Evolutionary conservation across 2,329 filamentous ascomycete species (phyloP).

Genomic region (Dactylellina parvicollis): DNA sequence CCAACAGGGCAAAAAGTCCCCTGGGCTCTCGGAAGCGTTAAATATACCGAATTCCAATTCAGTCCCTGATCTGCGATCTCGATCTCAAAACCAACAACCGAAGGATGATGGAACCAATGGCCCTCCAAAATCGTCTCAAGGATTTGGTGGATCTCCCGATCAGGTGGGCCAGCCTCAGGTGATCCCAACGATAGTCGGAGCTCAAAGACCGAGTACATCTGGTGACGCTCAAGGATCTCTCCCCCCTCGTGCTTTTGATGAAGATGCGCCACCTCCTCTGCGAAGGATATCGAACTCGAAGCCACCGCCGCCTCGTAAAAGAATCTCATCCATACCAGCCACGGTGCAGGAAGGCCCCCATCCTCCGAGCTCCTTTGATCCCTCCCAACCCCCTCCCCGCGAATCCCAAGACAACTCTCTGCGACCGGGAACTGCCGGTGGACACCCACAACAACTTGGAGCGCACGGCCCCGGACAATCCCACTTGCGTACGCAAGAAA

Average conservation of each 20-base stretch:
- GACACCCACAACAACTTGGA: conserved; percentile 14
- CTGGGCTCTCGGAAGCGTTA: conserved; percentile 30
- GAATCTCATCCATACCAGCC: conserved; percentile 35
- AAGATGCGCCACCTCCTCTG: conserved; percentile 45
- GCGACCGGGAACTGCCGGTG: conserved; percentile 4
- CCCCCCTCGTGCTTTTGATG: conserved; percentile 20
- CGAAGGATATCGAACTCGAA: conserved; percentile 50
- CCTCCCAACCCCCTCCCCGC: conserved; percentile 18
- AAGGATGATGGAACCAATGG: conserved; percentile 5
- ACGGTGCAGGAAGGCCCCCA: conserved; percentile 33
- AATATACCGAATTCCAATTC: conserved; percentile 34
- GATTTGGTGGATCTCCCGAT: neutral
- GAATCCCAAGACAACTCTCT: conserved; percentile 19
- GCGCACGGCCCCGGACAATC: conserved; percentile 12
- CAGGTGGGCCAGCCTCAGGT: neutral
- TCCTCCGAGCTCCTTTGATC: conserved; percentile 14
- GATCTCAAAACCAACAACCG: conserved; percentile 32
- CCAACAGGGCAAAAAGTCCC: conserved; percentile 43
- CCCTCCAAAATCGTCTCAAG: conserved; percentile 16
- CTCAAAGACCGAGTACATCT: conserved; percentile 28
- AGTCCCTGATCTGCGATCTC: conserved; percentile 20
- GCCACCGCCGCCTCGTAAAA: conserved; percentile 36
- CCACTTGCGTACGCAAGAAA: conserved; percentile 30
- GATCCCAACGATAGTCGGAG: neutral
- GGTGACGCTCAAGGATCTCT: conserved; percentile 12